Conservation (phyloP, 2,329 filamentous ascomycete species). For the Karstenula rhodostoma region DNA sequence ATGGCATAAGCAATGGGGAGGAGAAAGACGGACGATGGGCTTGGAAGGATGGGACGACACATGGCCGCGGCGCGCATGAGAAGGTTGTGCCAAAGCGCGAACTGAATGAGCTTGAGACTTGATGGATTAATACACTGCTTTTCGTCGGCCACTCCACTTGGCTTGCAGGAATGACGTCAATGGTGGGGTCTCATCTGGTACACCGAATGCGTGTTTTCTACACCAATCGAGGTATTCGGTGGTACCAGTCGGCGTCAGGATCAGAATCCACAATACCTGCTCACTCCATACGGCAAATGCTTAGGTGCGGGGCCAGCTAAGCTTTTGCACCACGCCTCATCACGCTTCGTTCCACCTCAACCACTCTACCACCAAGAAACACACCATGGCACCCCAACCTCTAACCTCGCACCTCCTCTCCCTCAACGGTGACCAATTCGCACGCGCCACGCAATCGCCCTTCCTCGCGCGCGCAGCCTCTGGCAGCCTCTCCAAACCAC, state of each 20-base stretch:
- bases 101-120: not conserved
- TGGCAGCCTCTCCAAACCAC: conserved; percentile 38
- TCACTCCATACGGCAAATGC: not conserved
- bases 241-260: not conserved
- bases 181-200: not conserved
- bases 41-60: conserved; percentile 41
- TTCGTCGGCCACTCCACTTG: not conserved
- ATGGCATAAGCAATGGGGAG: conserved; percentile 44
- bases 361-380: not conserved
- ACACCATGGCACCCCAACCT: conserved; percentile 17
- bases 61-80: conserved; percentile 19
- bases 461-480: conserved; percentile 42
- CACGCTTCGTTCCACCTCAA: not conserved
- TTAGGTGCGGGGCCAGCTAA: not conserved
- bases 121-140: too few relatives aligned
- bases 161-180: not conserved
- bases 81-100: conserved; percentile 8
- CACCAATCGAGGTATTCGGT: too few relatives aligned
- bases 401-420: conserved; percentile 44
- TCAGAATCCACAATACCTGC: not conserved
- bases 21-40: conserved; percentile 47
- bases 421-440: conserved; percentile 35
- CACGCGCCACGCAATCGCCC: conserved; percentile 38
- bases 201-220: too few relatives aligned
- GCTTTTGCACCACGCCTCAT: not conserved